These are phyloP conservation scores for Annulohypoxylon moriforme DNA, from an alignment of 495 filamentous ascomycete genomes.

Conservation along the genomic window DNA sequence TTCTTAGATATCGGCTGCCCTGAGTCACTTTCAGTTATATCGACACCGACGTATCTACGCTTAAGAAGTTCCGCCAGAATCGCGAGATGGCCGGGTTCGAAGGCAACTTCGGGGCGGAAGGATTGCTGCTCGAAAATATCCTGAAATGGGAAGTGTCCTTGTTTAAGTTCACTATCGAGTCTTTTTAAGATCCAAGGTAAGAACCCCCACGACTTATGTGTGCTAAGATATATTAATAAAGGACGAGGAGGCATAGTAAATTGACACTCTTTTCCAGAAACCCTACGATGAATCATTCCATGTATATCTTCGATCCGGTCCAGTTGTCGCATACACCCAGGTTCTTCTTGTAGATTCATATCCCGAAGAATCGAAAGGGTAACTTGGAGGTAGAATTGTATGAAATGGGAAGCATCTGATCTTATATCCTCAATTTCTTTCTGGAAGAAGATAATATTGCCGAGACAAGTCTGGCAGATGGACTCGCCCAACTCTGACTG, in stretches of 20 bases:
- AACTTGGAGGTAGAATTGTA: neutral
- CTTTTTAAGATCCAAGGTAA: constrained; percentile 7
- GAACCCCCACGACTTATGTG: no score
- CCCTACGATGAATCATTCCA: neutral
- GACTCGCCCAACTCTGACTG: neutral
- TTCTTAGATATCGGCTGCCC: neutral
- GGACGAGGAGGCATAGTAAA: neutral
- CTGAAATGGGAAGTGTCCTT: no score
- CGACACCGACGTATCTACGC: neutral
- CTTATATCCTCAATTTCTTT: neutral
- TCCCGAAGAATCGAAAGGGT: neutral
- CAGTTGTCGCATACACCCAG: neutral
- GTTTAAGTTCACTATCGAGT: neutral
- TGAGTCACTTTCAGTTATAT: neutral
- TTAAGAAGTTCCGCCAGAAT: neutral
- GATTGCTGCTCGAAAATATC: no score
- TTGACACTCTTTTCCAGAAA: neutral
- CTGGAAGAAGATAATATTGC: neutral
- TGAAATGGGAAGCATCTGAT: no score
- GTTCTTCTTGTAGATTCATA: neutral
- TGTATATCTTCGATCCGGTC: constrained; percentile 1
- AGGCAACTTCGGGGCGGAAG: no score
- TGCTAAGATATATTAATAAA: neutral
- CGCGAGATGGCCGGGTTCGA: neutral
- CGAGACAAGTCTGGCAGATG: neutral